phyloP scores from a whole-genome alignment of 1,139 yeast species.

The Ogataea hybrid region DNA sequence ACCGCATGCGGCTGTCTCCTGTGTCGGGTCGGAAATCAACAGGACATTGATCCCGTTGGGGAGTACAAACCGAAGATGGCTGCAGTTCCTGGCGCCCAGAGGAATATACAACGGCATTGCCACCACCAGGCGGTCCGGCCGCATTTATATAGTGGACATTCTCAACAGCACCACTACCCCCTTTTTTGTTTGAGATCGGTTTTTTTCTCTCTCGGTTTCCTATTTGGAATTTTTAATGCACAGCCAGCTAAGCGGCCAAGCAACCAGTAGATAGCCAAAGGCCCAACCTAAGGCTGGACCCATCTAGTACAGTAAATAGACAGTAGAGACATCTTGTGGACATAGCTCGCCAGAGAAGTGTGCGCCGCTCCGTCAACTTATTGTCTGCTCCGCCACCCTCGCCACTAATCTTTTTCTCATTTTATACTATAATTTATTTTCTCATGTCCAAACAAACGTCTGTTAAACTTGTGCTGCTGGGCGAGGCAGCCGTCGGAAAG shows the following conservation, averaged over 20 bases:
- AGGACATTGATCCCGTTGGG: conserved; percentile 53
- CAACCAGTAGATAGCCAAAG: not conserved
- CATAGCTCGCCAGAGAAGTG: too few species aligned
- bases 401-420: conserved; percentile 5
- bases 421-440: conserved; percentile 8
- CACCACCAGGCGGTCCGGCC: not conserved
- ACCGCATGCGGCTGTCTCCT: conserved; percentile 44
- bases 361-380: too few species aligned
- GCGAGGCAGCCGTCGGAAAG: conserved; percentile 98
- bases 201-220: conserved; percentile 7
- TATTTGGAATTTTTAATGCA: conserved; percentile 13
- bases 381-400: conserved; percentile 7
- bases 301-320: too few species aligned
- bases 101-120: conserved; percentile 33
- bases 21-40: conserved; percentile 57
- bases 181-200: conserved; percentile 1
- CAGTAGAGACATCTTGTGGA: too few species aligned
- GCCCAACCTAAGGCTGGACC: not conserved
- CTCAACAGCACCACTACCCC: not conserved
- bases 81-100: conserved; percentile 35
- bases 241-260: conserved; percentile 7
- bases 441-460: conserved; percentile 44
- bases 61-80: conserved; percentile 44
- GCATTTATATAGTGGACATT: not conserved
- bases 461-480: conserved; percentile 84